Evolutionary conservation across 192 early-diverging fungal genomes (phyloP), one percentile per base, ranked within the genome.

Genomic region (Backusella macrospora): DNA sequence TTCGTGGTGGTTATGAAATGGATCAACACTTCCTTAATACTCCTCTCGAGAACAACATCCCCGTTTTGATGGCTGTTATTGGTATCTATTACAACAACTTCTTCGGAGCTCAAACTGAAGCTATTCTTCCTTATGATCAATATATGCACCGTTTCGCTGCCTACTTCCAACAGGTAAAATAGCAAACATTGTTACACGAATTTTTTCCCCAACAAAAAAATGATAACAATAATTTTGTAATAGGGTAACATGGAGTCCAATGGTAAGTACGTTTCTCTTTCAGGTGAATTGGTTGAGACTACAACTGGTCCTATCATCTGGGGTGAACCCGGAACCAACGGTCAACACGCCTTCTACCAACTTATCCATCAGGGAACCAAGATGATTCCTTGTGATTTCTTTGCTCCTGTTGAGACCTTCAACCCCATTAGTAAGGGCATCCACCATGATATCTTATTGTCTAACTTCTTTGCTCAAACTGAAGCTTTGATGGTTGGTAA

Each of bases 31-130:
- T 98, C 88, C 85, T 86, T 73, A 94, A 86, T 62, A 88, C 97
- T 5, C 95, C 95, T 48, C 84, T 98, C 9, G 96, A 97, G 70
- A 80, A 98, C 73, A 99, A 98, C 84, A 76, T 99, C 71, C 98
- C 98, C 12, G 94, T 93, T 6, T 83, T 99, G 47, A 78, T 99
- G 65, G 98, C 85, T 71, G 80, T 96, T 23, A 62, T 99, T 29
- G 97, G 97, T 71, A 79, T 99, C 73, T 98, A 95, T 96, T 99
- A 99, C 89, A 99, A 98, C 90, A 94, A 99, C 91, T 99, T 99
- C 78, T 97, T 92, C 77, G 95, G 92, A 75, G 92, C 94, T 48
- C 91, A 97, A 76, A 97, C 95, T 46, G 90, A 95, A 63, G 96
- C 96, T 21, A 92, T 99, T 70, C 85, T 99, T 21, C 98, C 98